Base-by-base conservation (phyloP, 495 filamentous ascomycete species). In the Hypoxylon subgilvum region DNA sequence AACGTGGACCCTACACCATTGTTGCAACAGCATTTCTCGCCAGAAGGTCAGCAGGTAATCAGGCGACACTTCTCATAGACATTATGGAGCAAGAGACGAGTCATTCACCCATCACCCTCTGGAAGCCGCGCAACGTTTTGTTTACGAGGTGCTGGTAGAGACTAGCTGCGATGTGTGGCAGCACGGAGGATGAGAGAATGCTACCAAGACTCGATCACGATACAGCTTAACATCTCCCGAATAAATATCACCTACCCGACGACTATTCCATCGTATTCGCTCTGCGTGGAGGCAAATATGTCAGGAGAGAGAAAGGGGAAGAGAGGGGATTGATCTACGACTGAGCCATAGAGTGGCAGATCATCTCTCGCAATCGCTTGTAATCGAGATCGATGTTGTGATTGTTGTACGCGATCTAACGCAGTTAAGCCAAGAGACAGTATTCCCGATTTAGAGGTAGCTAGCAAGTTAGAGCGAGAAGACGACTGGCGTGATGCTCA, bases 41-140 rank as follows among this genome's bases (percentile, higher is more conserved):
- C 87, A 1, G 89, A 93, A 50, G 87, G 83, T 52, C 90, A 93
- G 72, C 82, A 85, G 63, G 84, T 85, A 0, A 88, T 96, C 43
- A 82, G 87, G 58, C 80, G 79, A 35, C 84, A 86, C 70, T 91
- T 92, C 76, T 73, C 79, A 58, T 90, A 74, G 69, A 32, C 10
- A n/a, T 23, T 22, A n/a, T n/a, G 8, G 8, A 16, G 6, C 3
- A 6, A 13, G 4, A 10, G 10, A 30, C 5, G 5, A 30, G 16
- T 32, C 43, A 27, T 18, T 8, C n/a, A 55, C 8, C 30, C 41
- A 31, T 30, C 17, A 12, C n/a, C 18, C 14, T 18, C 41, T 17
- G 36, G 52, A 41, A 41, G 21, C 23, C 14, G 14, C 17, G 19
- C 21, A 38, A n/a, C 12, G 16, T 27, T 14, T n/a, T 18, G 17